Base-by-base conservation (phyloP, 1,284 basidiomycete species). In the Cutaneotrichosporon daszewskae region DNA sequence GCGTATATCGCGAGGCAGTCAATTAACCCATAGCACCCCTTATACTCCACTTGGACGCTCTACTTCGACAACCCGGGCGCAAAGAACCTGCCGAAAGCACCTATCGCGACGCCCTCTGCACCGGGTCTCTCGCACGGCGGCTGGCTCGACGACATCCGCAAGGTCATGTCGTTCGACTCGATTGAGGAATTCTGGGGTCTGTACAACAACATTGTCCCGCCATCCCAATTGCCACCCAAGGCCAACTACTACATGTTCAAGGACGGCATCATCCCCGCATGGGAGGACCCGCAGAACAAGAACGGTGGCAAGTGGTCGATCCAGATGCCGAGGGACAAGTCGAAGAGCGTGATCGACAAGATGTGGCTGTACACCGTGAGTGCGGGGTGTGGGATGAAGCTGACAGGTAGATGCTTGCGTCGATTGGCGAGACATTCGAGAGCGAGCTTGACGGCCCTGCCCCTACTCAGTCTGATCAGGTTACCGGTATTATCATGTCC, bases 221-320 rank as follows among this genome's bases (percentile, higher is more conserved):
- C 94, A n/a, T 92, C 89, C 18, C 81, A 84, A 62, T 76, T 98
- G 58, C 90, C 90, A 27, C 83, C 84, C 72, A 96, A 92, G 75
- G 90, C 92, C 27, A 98, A 98, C 71, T 98, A 98, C 73, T 98
- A 98, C 75, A 78, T 98, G 49, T 98, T 98, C 83, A 97, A 96
- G 78, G 59, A 90, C 61, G 86, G 85, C 27, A 92, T 96, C 61
- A 91, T 92, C 59, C 90, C 90, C 14, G 90, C 90, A 40, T 96
- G 91, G 90, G 91, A 96, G 69, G 91, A 95, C 60, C 81, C 87
- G 38, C 87, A 89, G 32, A 98, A 98, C 75, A 89, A 91, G 69
- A 80, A 87, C 57, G 94, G 94, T 38, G 94, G 94, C 49, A 98
- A 97, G 75, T 99, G 94, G 94, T 87, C 85, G 63, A 90, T 98